Evolutionary conservation across 441 rosid genomes (phyloP).

Genomic region (Gossypium gossypioides): DNA sequence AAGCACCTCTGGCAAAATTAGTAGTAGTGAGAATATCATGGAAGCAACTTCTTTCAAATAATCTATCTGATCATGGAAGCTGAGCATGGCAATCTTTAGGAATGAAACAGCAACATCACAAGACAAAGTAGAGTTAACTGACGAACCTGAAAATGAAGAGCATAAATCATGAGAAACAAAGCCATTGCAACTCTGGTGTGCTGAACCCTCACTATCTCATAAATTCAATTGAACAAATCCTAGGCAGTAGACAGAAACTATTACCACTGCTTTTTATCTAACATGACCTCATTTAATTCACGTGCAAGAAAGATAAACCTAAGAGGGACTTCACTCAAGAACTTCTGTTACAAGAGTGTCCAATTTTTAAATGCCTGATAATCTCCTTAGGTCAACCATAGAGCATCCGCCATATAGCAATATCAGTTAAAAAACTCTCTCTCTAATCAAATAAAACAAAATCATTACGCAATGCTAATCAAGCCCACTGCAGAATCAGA

Average conservation of each 20-base stretch:
- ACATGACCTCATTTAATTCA: neutral
- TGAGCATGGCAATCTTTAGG: constrained; percentile 48
- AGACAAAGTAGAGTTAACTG: constrained; percentile 35
- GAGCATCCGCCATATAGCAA: neutral
- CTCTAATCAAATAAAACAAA: neutral
- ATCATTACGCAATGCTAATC: neutral
- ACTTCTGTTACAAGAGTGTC: constrained; percentile 1
- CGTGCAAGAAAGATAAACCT: neutral
- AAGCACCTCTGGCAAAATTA: constrained; percentile 61
- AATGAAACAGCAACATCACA: constrained; percentile 50
- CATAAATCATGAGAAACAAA: constrained; percentile 8
- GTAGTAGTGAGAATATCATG: constrained; percentile 67
- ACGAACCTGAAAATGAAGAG: constrained; percentile 44
- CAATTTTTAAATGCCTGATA: neutral
- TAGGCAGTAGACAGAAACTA: neutral
- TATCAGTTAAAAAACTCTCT: neutral
- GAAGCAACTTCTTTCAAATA: constrained; percentile 53
- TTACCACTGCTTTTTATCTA: neutral
- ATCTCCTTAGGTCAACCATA: neutral
- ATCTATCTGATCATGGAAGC: constrained; percentile 34
- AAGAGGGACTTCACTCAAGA: neutral
- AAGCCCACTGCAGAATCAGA: neutral
- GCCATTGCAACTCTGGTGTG: neutral
- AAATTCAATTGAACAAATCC: neutral
- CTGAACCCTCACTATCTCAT: neutral